Percentiles rank a stretch among this genome's conserved stretches.
phyloP scores from a whole-genome alignment of 768 basidiomycete species.

The Gloeostereum incarnatum region DNA sequence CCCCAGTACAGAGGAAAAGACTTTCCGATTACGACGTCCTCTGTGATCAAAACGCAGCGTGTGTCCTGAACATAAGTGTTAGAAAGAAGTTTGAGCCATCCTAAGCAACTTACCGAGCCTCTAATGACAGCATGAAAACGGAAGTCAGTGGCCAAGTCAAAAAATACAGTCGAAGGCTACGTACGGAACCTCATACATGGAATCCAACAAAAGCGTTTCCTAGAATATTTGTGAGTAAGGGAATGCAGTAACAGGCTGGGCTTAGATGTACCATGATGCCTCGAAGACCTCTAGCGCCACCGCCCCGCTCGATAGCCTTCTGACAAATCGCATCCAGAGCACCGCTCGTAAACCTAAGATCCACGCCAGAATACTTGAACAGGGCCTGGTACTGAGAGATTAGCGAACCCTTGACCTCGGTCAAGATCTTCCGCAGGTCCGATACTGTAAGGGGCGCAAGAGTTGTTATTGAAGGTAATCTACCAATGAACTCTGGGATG shows the following conservation, averaged over 20 bases:
- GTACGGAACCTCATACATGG: conserved; percentile 92
- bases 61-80: conserved; percentile 40
- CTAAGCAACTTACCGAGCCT: conserved; percentile 47
- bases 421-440: conserved; percentile 85
- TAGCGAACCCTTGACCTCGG: conserved; percentile 86
- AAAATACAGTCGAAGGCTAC: conserved; percentile 26
- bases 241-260: neutral
- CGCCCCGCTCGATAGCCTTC: conserved; percentile 72
- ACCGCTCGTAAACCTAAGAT: conserved; percentile 76
- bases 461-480: conserved; percentile 86
- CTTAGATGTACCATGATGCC: conserved; percentile 65
- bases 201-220: conserved; percentile 77
- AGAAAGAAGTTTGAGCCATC: conserved; percentile 1
- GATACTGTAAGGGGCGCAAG: conserved; percentile 68
- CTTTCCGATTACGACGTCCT: conserved; percentile 56
- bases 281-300: conserved; percentile 83
- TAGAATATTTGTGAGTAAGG: conserved; percentile 16
- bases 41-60: conserved; percentile 75
- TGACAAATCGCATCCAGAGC: conserved; percentile 78
- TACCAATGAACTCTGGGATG: conserved; percentile 92
- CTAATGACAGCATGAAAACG: conserved; percentile 20
- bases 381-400: conserved; percentile 84
- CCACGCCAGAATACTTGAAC: conserved; percentile 77
- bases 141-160: conserved; percentile 1
- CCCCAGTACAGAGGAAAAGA: conserved; percentile 68